phyloP scores from a whole-genome alignment of 1,284 basidiomycete genomes.

The Austroboletus novae-zelandiae region DNA sequence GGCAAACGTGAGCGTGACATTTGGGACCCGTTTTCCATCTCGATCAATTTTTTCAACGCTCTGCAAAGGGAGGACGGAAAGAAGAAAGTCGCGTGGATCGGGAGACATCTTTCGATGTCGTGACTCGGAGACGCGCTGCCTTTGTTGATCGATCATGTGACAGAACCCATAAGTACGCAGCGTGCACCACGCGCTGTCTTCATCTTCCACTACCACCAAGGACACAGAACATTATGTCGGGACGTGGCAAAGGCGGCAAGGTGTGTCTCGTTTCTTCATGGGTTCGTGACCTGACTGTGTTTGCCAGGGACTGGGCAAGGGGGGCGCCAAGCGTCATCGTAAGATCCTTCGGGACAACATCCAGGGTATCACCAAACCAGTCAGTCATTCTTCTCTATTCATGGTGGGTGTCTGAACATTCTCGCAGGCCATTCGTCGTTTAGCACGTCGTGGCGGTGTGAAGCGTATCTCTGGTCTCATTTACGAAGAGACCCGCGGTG shows the following conservation, averaged over 20 bases:
- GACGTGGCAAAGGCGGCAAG: slow-evolving; percentile 42
- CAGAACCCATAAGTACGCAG: neutral
- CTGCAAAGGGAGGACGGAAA: slow-evolving; percentile 25
- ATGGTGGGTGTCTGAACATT: neutral
- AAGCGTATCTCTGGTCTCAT: slow-evolving; percentile 83
- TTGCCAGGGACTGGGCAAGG: slow-evolving; percentile 59
- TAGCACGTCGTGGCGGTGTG: slow-evolving; percentile 83
- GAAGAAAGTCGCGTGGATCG: slow-evolving; percentile 24
- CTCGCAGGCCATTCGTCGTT: slow-evolving; percentile 72
- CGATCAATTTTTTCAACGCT: slow-evolving; percentile 12
- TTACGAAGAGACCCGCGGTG: slow-evolving; percentile 82
- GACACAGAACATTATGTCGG: slow-evolving; percentile 31
- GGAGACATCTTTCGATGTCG: neutral
- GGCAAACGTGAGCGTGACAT: slow-evolving; percentile 89
- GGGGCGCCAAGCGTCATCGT: slow-evolving; percentile 70
- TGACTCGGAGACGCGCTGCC: neutral
- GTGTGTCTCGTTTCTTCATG: slow-evolving; percentile 9
- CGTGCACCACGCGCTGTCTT: neutral
- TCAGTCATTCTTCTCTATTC: slow-evolving; percentile 6
- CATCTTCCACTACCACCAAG: slow-evolving; percentile 9
- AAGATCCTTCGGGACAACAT: slow-evolving; percentile 74
- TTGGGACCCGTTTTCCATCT: slow-evolving; percentile 35
- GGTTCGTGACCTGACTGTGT: neutral
- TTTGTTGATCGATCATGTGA: slow-evolving; percentile 15
- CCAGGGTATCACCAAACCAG: slow-evolving; percentile 58